These are phyloP conservation scores for Epichloe glyceriae DNA, from an alignment of 2,329 filamentous ascomycete genomes.

Conservation along the genomic window DNA sequence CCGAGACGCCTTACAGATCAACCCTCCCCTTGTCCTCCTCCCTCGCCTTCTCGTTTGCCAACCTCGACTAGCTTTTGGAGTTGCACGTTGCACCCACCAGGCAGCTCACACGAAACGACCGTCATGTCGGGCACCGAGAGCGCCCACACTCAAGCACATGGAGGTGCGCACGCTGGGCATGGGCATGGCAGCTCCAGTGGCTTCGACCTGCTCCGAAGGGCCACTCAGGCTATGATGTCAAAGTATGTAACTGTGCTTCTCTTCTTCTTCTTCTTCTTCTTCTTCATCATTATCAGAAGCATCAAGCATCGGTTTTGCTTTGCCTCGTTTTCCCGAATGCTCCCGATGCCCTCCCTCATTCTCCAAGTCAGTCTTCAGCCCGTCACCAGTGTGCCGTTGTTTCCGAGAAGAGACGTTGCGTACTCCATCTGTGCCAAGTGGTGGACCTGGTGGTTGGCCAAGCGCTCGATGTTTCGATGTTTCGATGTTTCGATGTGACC, in stretches of 20 bases:
- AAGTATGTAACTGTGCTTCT: conserved; percentile 31
- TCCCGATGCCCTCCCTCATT: not conserved
- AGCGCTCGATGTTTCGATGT: not conserved
- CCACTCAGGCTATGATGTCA: conserved; percentile 52
- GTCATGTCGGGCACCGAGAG: conserved; percentile 39
- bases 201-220: conserved; percentile 45
- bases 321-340: too few species aligned
- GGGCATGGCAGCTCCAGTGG: conserved; percentile 24
- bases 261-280: not conserved
- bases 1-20: not conserved
- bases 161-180: conserved; percentile 10
- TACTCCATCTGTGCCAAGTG: not conserved
- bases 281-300: not conserved
- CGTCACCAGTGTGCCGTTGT: not conserved
- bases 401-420: not conserved
- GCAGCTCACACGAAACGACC: conserved; percentile 1
- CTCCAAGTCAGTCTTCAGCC: not conserved
- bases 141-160: conserved; percentile 10
- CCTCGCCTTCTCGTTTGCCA: not conserved
- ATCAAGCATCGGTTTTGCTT: not conserved
- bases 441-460: not conserved
- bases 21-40: not conserved
- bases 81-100: not conserved
- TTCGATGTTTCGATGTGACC: too few species aligned
- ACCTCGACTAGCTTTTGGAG: not conserved